Base-by-base conservation (phyloP, 2,329 filamentous ascomycete genomes). In the Penicillium frequentans region DNA sequence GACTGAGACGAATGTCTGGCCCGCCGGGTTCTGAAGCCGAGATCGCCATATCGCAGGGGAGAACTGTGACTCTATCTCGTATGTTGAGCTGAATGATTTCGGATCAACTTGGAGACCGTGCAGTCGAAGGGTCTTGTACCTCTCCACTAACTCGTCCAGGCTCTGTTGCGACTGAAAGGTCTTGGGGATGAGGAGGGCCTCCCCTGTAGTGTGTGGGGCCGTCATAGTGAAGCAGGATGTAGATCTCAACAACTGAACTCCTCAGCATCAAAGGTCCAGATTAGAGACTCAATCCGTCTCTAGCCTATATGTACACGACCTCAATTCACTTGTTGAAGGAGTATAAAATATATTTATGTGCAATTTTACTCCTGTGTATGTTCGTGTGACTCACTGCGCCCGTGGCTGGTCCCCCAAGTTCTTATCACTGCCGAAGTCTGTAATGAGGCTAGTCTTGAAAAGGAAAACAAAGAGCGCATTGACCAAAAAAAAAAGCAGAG, bases 31-130 rank as follows among this genome's bases (percentile, higher is more conserved):
- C 35, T 52, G 54, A n/a, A 73, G 55, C n/a, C 70, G 62, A 11
- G 65, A 60, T 48, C 59, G 44, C 70, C 71, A 73, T 54, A 56
- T 52, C 47, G 63, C 55, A 49, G 60, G 44, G 14, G 60, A 47
- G 60, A 69, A 66, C 49, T 63, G 44, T 45, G 61, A 60, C 49
- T 74, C 69, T 13, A 56, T 56, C 29, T 68, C 67, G 48, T 72
- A 73, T 2, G 51, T 65, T 2, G 71, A 72, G 4, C 64, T 65
- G 53, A 73, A 74, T 27, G 66, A 62, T 16, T 55, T 46, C 5
- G 70, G 67, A 53, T 73, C 67, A 46, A 60, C 59, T 54, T 66
- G 54, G 19, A 73, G 64, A 24, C 63, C 64, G 48, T 63, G 54
- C 3, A 73, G 59, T 39, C 70, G 66, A 11, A 68, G 58, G 3